Base-by-base conservation (phyloP, 2,329 filamentous ascomycete genomes). In the Sporothrix globosa region DNA sequence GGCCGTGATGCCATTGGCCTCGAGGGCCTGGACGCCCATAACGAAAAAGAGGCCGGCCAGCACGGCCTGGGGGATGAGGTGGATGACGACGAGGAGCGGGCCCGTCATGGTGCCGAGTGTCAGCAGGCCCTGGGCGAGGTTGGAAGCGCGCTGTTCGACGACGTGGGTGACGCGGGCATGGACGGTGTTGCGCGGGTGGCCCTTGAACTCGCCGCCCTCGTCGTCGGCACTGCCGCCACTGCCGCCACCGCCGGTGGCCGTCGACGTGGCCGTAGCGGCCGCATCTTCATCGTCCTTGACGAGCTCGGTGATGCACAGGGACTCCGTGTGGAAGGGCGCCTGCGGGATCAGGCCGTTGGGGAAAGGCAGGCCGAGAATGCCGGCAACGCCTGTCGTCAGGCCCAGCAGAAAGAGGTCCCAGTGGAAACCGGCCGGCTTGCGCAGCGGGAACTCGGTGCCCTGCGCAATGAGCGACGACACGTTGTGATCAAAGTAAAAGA, bases 401-500 rank as follows among this genome's bases (percentile, higher is more conserved):
- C 92, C 92, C 0, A 95, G 87, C 41, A 95, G 87, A 80, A 93
- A 94, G 52, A 95, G 79, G 75, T 95, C 92, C 92, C 92, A 95
- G 80, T 95, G 92, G 77, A 95, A 95, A 17, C 92, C 92, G 58
- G 92, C 91, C 3, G 92, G 92, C 76, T 95, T 95, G 27, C 87
- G 85, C 13, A 95, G 87, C 1, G 92, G 92, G 73, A 93, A 95
- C 76, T 95, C 91, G 73, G 90, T 93, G 66, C 91, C 92, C 77
- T 95, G 92, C 13, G 91, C 91, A 69, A 94, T 94, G 41, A 95
- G 86, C 6, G 91, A 93, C 0, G 91, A 94, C 1, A 94, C 91
- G 75, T 96, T 96, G 77, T 96, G 93, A 76, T 96, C 93, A 78
- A 96, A 96, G 82, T 91, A 96, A 78, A 97, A 97, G 4, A 97